Percentiles rank a stretch among this genome's conserved stretches.
Conservation (phyloP, 2,329 filamentous ascomycete genomes). For the Diaporthe vaccinii region DNA sequence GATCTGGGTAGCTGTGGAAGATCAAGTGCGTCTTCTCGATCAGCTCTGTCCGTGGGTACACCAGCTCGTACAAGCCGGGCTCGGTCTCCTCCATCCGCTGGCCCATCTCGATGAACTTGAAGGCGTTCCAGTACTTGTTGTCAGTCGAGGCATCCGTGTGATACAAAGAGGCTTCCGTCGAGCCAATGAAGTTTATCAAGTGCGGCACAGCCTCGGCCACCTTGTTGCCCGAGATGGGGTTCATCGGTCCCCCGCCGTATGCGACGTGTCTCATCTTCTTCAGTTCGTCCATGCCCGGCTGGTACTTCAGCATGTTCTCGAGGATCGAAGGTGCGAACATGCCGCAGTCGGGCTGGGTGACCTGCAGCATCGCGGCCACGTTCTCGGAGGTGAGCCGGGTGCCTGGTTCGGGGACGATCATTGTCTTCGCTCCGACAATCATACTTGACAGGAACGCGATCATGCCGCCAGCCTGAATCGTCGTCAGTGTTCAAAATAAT, state of each 20-base stretch:
- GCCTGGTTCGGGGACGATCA: constrained; percentile 40
- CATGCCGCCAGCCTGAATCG: constrained; percentile 32
- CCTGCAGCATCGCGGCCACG: constrained; percentile 37
- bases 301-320: constrained; percentile 41
- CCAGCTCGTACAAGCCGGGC: constrained; percentile 49
- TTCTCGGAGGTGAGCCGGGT: constrained; percentile 40
- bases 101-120: constrained; percentile 48
- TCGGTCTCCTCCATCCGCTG: constrained; percentile 49
- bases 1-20: constrained; percentile 50
- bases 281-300: constrained; percentile 40
- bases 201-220: constrained; percentile 41
- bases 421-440: constrained; percentile 33
- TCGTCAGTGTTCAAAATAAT: background rate
- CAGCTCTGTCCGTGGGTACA: constrained; percentile 46
- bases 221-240: constrained; percentile 41
- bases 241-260: constrained; percentile 43
- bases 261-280: constrained; percentile 36
- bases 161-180: constrained; percentile 41
- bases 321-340: constrained; percentile 41
- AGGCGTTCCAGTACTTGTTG: constrained; percentile 45
- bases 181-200: constrained; percentile 41
- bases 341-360: constrained; percentile 34
- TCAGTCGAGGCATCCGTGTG: constrained; percentile 37
- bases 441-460: constrained; percentile 14
- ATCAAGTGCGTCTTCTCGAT: constrained; percentile 40